Percentiles rank a stretch among this genome's conserved stretches.
phyloP scores from a whole-genome alignment of 495 filamentous ascomycete species.

The Talaromyces wortmannii region DNA sequence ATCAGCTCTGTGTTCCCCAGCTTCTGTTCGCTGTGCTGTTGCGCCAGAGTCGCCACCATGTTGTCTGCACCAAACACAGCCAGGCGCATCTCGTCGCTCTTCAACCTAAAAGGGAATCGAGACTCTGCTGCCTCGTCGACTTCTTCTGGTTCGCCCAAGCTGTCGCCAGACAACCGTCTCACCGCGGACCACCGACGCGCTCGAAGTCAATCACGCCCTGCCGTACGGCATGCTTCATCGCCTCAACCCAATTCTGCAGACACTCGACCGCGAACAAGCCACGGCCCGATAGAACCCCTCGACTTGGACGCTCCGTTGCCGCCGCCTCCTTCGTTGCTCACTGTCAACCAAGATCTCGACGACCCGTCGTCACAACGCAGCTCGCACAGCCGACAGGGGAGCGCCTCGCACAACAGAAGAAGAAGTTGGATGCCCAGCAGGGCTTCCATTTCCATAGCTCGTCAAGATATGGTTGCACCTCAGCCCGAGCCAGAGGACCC shows the following conservation, averaged over 20 bases:
- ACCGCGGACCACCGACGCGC: neutral
- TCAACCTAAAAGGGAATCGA: slow-evolving; percentile 33
- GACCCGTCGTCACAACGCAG: slow-evolving; percentile 25
- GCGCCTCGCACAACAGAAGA: slow-evolving; percentile 26
- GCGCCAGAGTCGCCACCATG: slow-evolving; percentile 17
- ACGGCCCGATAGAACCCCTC: slow-evolving; percentile 18
- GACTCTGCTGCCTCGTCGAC: slow-evolving; percentile 24
- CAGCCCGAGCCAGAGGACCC: neutral
- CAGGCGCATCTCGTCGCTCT: slow-evolving; percentile 43
- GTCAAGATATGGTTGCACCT: slow-evolving; percentile 8
- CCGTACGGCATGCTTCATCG: slow-evolving; percentile 28
- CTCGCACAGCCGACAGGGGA: slow-evolving; percentile 30
- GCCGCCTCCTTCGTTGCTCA: slow-evolving; percentile 35
- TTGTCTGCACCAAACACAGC: slow-evolving; percentile 43
- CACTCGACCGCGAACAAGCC: slow-evolving; percentile 13
- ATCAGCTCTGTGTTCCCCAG: neutral
- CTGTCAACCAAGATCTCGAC: slow-evolving; percentile 35
- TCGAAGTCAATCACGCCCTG: slow-evolving; percentile 28
- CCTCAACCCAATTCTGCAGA: slow-evolving; percentile 21
- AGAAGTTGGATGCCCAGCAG: slow-evolving; percentile 51
- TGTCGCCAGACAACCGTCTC: slow-evolving; percentile 16
- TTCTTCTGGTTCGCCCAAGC: slow-evolving; percentile 15
- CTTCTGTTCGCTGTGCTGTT: slow-evolving; percentile 1
- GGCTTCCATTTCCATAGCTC: slow-evolving; percentile 30
- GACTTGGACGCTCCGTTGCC: slow-evolving; percentile 28